Percentiles rank a stretch among this genome's conserved stretches.
Conservation (phyloP, 2,329 filamentous ascomycete genomes). For the Lachnellula arida region DNA sequence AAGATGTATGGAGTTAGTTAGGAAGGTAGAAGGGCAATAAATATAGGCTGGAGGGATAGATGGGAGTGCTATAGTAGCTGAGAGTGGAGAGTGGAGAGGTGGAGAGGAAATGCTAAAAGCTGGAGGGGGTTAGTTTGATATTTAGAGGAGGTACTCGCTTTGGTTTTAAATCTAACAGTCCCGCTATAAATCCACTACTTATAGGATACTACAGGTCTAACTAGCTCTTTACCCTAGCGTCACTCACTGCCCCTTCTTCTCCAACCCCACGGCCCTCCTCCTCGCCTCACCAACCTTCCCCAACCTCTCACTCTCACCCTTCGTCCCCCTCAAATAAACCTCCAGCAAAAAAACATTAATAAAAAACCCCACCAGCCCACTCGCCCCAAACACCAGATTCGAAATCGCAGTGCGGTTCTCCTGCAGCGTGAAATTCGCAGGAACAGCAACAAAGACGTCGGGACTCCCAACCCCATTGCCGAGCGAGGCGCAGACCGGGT, state of each 20-base stretch:
- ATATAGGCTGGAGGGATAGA: too few species aligned
- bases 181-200: background rate
- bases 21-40: too few species aligned
- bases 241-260: background rate
- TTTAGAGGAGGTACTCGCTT: too few species aligned
- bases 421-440: background rate
- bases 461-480: background rate
- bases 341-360: slow-evolving; percentile 2
- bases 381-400: slow-evolving; percentile 5
- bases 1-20: too few species aligned
- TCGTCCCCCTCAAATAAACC: slow-evolving; percentile 6
- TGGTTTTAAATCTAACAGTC: too few species aligned
- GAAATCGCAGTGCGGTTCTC: slow-evolving; percentile 7
- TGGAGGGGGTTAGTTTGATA: too few species aligned
- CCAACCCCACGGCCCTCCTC: slow-evolving; percentile 5
- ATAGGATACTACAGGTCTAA: too few species aligned
- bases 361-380: slow-evolving; percentile 1
- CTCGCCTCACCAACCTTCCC: slow-evolving; percentile 3
- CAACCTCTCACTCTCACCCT: slow-evolving; percentile 8
- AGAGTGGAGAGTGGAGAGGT: too few species aligned
- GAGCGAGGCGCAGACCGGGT: slow-evolving; percentile 4
- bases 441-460: slow-evolving; percentile 2
- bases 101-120: too few species aligned
- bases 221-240: too few species aligned
- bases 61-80: too few species aligned